Evolutionary conservation across 371 early-diverging fungal genomes (phyloP), one percentile per base, ranked within the genome.

Genomic region (Phascolomyces articulosus): DNA sequence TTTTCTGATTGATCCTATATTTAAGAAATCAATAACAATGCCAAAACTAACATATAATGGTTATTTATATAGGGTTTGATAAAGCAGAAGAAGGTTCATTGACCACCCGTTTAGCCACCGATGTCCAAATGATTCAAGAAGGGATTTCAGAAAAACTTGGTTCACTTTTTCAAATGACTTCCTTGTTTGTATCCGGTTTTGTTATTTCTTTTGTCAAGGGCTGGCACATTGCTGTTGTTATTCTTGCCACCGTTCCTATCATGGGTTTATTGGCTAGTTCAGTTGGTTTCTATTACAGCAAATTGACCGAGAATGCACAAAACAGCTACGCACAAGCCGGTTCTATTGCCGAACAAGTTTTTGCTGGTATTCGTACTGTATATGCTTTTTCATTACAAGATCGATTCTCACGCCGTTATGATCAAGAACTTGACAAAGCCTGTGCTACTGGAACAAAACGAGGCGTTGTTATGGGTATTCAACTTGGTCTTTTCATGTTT

Each of bases 131-230:
- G n/a, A 83, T 93, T 47, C 91, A 93, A 66, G 93, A 92, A 72
- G 94, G 96, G 23, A 90, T 94, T 11, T 84, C 87, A 8, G 95
- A 93, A 55, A 96, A 95, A 70, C 85, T 93, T 38, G 90, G 91
- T 31, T 63, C 87, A 16, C 68, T 90, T 18, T 56, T 95, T 47
- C 85, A 86, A 71, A 79, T 78, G 55, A 38, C 78, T 23, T 64
- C 89, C 60, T 28, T n/a, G 78, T 84, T 40, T 75, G 86, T 53
- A 71, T 68, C 16, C 74, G 60, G 66, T 11, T 16, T 40, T 44
- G 34, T 63, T 86, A 84, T 95, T 41, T 95, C 93, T 24, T 95
- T 95, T 62, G 58, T n/a, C 15, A 44, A 44, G 2, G 87, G 90
- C 2, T 95, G 93, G 93, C 80, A 82, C 62, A 78, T 96, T 59